Evolutionary conservation across 1,139 yeast species (phyloP), one percentile per base, ranked within the genome.

Genomic region (Hyphopichia khmerensis): DNA sequence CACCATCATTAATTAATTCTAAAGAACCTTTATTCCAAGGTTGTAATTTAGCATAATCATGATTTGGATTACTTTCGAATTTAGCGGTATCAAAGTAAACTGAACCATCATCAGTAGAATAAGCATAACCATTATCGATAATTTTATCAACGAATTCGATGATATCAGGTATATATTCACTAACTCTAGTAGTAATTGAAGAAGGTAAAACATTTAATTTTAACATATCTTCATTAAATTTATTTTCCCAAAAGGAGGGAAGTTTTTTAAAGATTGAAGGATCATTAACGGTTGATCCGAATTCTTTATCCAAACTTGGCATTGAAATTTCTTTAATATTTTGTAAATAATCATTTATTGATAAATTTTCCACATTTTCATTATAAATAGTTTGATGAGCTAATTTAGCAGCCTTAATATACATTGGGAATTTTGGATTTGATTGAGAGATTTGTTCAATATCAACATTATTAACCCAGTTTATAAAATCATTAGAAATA

Each of bases 11-110:
- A 46, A 93, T 86, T 47, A 93, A 78, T 39, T 84, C 91, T 64
- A 83, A 69, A 53, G 90, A 84, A 42, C 96, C 96, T 64, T 88
- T 88, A 60, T 91, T 91, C 98, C 98, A 93, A 17, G 99, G 99
- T 67, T 93, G 98, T 55, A 93, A 80, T 65, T 95, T 95, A 37
- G 99, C 98, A 62, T 93, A 93, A 43, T 77, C 82, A 60, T 95
- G 99, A 36, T 76, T 68, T 4, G 83, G 79, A 43, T 76, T 72
- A 38, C 72, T 72, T 55, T 93, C 98, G 61, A 93, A 93, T 40
- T 82, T 80, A 15, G 69, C 77, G 13, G 97, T 91, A 64, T 93
- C 95, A 60, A 93, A 93, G 64, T 93, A 93, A n/a, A 93, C 98
- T 7, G 96, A 86, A 0, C 98, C 99, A 56, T 85, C 95, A 11